These are phyloP conservation scores for Macrolepiota dolichaula DNA, from an alignment of 768 basidiomycete genomes.

Conservation along the genomic window DNA sequence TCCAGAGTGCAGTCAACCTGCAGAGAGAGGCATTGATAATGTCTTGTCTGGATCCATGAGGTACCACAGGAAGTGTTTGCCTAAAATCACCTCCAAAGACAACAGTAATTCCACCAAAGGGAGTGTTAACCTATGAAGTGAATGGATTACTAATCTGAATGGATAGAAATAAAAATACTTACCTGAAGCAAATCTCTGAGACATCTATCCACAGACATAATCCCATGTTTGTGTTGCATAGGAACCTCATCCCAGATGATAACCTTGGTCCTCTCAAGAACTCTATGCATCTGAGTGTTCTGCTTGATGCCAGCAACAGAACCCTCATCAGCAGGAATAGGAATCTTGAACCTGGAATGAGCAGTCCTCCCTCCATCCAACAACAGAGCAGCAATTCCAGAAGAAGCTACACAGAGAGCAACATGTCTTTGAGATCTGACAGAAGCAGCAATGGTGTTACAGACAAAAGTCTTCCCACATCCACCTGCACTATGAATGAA, in stretches of 20 bases:
- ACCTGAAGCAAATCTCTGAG: neutral
- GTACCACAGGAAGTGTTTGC: constrained; percentile 14
- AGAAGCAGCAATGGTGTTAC: constrained; percentile 28
- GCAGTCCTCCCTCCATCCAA: neutral
- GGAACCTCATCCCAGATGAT: constrained; percentile 2
- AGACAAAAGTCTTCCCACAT: constrained; percentile 44
- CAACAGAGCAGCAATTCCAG: constrained; percentile 33
- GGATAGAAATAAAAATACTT: too few species aligned
- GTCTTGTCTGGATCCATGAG: neutral
- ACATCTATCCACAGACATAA: neutral
- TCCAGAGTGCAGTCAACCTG: neutral
- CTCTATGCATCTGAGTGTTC: neutral
- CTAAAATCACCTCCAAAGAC: neutral
- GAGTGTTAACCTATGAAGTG: neutral
- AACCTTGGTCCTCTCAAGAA: neutral
- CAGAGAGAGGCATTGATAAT: neutral
- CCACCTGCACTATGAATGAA: constrained; percentile 42
- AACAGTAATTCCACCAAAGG: constrained; percentile 1
- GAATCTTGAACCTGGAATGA: neutral
- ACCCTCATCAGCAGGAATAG: neutral
- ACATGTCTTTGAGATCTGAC: constrained; percentile 25
- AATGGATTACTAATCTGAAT: too few species aligned
- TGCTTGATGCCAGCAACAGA: neutral
- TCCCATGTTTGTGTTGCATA: neutral
- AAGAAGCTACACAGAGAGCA: constrained; percentile 47